Evolutionary conservation across 2,329 filamentous ascomycete genomes (phyloP), one percentile per base, ranked within the genome.

Genomic region (Plectosphaerella plurivora): DNA sequence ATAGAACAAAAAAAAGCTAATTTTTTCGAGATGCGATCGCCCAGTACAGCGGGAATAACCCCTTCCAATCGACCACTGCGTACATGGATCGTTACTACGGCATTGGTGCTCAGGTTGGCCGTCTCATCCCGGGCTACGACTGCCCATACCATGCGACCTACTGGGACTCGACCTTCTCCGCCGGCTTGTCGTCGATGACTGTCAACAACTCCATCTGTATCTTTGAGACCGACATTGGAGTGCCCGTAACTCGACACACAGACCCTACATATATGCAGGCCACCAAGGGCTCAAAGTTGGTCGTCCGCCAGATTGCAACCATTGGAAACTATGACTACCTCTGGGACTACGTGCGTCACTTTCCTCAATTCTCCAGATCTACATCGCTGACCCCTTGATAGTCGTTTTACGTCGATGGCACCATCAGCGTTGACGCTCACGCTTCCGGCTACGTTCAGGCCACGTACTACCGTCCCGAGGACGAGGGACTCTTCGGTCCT

Each of bases 291-390:
- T 52, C 58, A 20, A 54, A 55, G 14, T 55, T 74, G 5, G 69
- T 66, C 3, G 54, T 71, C 1, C 69, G 71, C 9, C 63, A 64
- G 1, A 68, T 74, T 6, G 67, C 70, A 1, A 75, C 69, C 0
- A 63, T 75, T 15, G 71, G 72, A 3, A 75, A 75, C 54, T 74
- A 75, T 52, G 72, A 75, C 51, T 69, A 70, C 53, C 59, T 70
- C 11, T 68, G 68, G 49, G 63, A 65, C 51, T 69, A 70, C 50
- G 57, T 44, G 41, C 18, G 41, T 44, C 5, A 7, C 7, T 12
- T 18, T 44, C 16, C 11, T 44, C 9, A 12, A 4, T 33, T 33
- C 28, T 33, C 28, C 28, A 33, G 8, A 33, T 33, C 28, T 33
- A 10, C 28, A 33, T 33, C 11, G 28, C 28, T 33, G 11, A 33